Base-by-base conservation (phyloP, 2,329 filamentous ascomycete species). In the Cyclaneusma minus region DNA sequence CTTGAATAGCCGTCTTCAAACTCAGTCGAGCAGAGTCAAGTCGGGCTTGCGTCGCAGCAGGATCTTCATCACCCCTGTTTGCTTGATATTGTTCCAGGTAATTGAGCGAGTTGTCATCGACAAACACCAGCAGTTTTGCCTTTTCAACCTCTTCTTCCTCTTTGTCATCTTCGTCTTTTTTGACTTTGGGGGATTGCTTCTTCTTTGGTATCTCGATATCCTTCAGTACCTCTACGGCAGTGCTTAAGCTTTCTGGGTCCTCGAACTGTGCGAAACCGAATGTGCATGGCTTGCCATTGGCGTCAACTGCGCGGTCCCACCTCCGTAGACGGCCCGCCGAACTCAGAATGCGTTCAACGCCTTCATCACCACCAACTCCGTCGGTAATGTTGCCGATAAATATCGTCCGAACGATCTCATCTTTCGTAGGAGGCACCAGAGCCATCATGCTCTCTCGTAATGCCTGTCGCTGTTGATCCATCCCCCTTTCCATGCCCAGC, bases 211-310 rank as follows among this genome's bases (percentile, higher is more conserved):
- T 69, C 45, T 83, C 64, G 35, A 94, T 62, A 41, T 89, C 76
- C 47, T 73, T 72, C 41, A 94, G 68, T 30, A 93, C 68, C 49
- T 91, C 83, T 29, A 85, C 72, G 22, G 87, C 89, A 22, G 76
- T 76, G 48, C 77, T 73, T 39, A 98, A 62, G 37, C 84, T 87
- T 50, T 93, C 81, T 13, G 76, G 72, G 49, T 95, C 85, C 35
- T 93, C 87, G 51, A 80, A 98, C 52, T 94, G 80, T 32, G 87
- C 89, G 54, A 98, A 95, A 9, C 87, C 89, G 58, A 95, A 95
- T 35, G 75, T 77, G 52, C 77, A 75, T 29, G 74, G 73, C 54
- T 87, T 89, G 37, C 79, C 71, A 37, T 83, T 74, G n/a, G 58
- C 25, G 20, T 77, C 72, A 48, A 81, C 72, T 17, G 73, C 76